These are phyloP conservation scores for Monilinia aucupariae DNA, from an alignment of 2,329 filamentous ascomycete species.

Conservation along the genomic window DNA sequence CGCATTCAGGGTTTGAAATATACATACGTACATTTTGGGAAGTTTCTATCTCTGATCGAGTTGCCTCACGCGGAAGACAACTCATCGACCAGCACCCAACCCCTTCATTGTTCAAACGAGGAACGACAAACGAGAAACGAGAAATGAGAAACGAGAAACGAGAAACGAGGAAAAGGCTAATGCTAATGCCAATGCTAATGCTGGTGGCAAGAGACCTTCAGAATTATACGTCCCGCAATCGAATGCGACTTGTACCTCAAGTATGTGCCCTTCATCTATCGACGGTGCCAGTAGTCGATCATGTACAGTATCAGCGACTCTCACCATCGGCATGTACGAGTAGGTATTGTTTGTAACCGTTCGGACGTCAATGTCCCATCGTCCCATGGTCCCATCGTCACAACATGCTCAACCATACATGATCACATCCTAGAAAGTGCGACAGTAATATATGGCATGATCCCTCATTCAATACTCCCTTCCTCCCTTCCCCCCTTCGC, in stretches of 20 bases:
- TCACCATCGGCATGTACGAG: constrained; percentile 4
- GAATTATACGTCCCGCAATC: constrained; percentile 1
- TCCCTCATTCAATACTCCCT: background rate
- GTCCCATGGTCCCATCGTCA: background rate
- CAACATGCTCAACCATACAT: constrained; percentile 1
- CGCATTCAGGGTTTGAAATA: background rate
- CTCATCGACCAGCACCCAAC: background rate
- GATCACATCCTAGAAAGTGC: background rate
- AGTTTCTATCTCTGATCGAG: background rate
- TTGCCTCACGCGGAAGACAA: constrained; percentile 11
- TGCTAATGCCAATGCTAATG: no score
- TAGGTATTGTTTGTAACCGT: background rate
- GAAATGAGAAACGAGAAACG: background rate
- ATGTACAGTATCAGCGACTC: background rate
- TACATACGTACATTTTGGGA: background rate
- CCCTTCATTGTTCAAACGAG: constrained; percentile 6
- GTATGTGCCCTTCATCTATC: background rate
- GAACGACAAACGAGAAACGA: background rate
- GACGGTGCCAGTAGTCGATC: constrained; percentile 2
- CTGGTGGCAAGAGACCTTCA: constrained; percentile 6
- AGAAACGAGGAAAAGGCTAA: background rate
- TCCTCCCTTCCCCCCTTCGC: no score
- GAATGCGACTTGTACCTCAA: background rate
- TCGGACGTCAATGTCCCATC: background rate
- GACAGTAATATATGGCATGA: background rate